phyloP scores from a whole-genome alignment of 2,329 filamentous ascomycete genomes.

The Clarireedia monteithiana region DNA sequence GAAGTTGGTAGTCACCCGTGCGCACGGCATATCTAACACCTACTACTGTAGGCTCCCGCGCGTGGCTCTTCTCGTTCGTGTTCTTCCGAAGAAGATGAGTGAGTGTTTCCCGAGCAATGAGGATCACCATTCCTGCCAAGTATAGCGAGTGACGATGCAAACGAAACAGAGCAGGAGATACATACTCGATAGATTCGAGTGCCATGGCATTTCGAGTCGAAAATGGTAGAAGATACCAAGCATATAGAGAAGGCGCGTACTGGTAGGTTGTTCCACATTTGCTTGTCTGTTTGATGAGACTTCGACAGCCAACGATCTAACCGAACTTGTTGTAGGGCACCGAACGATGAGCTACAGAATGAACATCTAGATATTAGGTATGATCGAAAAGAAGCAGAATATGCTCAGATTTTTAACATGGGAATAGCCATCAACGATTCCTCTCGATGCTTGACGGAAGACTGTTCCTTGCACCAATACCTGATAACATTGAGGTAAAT shows the following conservation, averaged over 20 bases:
- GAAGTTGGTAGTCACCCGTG: not conserved
- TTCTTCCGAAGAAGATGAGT: slow-evolving; percentile 5
- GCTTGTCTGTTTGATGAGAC: not conserved
- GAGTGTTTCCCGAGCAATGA: not conserved
- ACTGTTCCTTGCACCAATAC: slow-evolving; percentile 26
- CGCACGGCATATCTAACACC: not conserved
- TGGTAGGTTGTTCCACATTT: slow-evolving; percentile 14
- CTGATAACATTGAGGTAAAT: slow-evolving; percentile 20
- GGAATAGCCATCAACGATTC: slow-evolving; percentile 27
- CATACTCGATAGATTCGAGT: slow-evolving; percentile 29
- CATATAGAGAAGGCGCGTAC: slow-evolving; percentile 35
- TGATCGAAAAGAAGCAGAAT: not conserved
- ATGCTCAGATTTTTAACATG: not conserved
- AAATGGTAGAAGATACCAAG: slow-evolving; percentile 43
- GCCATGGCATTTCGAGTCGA: slow-evolving; percentile 30
- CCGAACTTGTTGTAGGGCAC: slow-evolving; percentile 16
- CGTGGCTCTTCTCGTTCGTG: not conserved
- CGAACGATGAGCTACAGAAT: slow-evolving; percentile 27
- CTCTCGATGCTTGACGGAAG: slow-evolving; percentile 19
- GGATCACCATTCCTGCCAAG: not conserved
- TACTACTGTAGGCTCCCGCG: not conserved
- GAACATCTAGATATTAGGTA: slow-evolving; percentile 24
- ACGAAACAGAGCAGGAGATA: slow-evolving; percentile 13
- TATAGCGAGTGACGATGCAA: not conserved
- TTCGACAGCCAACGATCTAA: not conserved